Evolutionary conservation across 176 grass and related monocot species (phyloP), one percentile per base, ranked within the genome.

Genomic region (Juncus inflexus): DNA sequence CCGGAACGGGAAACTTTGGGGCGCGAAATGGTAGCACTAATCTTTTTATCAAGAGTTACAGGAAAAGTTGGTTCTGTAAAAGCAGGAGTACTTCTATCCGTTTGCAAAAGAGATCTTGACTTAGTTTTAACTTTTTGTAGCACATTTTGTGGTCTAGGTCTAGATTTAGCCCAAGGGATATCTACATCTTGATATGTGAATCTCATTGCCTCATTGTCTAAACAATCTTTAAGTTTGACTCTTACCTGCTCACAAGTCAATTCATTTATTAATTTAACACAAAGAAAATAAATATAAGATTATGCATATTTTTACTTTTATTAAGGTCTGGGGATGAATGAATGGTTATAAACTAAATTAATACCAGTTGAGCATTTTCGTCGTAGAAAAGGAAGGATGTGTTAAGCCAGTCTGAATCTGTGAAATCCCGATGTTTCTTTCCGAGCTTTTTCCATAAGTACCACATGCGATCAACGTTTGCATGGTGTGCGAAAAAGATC

Each of bases 381-480:
- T 95, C 83, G 70, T 95, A 95, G 86, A 95, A 95, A 12, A 78
- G 64, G 78, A 95, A 95, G 64, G 1, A 39, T 15, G 90, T 42
- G 55, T 90, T 62, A 7, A 95, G 83, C 90, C 90, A 95, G 78
- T 95, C 90, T 1, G 42, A 2, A 55, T 95, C 86, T 9, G 70
- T 2, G 67, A 90, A 86, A 79, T 77, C 75, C 15, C 9, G 10
- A 76, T 78, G 72, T 50, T 74, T 3, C 0, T 45, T 66, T 76
- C 69, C 45, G n/a, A 79, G 83, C 43, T 39, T 49, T 43, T 15
- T 60, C 79, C 90, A 89, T 8, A 95, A 5, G 38, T 83, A 40
- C 90, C 90, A 95, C 6, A 95, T 37, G 11, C 85, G 79, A 63
- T 95, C 85, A 42, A 86, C 2, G 65, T 95, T 95, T 40, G 9